Conservation (phyloP, 2,329 filamentous ascomycete species). For the Penicillium janthinellum region DNA sequence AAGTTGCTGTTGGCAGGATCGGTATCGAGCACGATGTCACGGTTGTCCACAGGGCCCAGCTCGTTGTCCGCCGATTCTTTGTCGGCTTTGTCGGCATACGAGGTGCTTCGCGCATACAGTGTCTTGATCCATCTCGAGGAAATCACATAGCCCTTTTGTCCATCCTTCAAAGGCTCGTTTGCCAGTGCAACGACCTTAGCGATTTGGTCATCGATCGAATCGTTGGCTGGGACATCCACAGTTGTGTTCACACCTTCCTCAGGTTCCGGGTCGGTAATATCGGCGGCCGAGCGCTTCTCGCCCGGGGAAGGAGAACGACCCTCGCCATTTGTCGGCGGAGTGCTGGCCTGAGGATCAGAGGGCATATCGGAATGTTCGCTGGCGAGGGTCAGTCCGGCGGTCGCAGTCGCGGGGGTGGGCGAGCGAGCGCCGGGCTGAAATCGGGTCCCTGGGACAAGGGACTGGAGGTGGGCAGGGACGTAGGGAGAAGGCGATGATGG, state of each 20-base stretch:
- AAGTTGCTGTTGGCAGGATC: conserved; percentile 43
- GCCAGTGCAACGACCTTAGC: conserved; percentile 66
- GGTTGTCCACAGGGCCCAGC: conserved; percentile 84
- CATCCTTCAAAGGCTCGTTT: conserved; percentile 62
- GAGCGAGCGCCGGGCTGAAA: conserved; percentile 40
- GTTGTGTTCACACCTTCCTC: conserved; percentile 25
- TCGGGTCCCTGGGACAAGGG: conserved; percentile 47
- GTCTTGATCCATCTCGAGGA: conserved; percentile 77
- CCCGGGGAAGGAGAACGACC: conserved; percentile 37
- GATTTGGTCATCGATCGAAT: conserved; percentile 68
- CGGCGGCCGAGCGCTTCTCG: conserved; percentile 39
- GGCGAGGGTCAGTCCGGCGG: conserved; percentile 54
- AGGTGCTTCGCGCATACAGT: conserved; percentile 67
- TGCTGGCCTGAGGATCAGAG: conserved; percentile 33
- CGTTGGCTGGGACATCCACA: not conserved
- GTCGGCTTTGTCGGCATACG: conserved; percentile 56
- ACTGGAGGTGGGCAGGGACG: conserved; percentile 59
- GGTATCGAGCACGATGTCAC: conserved; percentile 70
- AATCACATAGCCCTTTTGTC: conserved; percentile 75
- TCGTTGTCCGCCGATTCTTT: conserved; percentile 64
- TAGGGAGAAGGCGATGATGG: conserved; percentile 45
- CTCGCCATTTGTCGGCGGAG: conserved; percentile 27
- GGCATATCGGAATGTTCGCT: conserved; percentile 51
- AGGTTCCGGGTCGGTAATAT: conserved; percentile 34
- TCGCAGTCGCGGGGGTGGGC: conserved; percentile 52